Evolutionary conservation across 2,329 filamentous ascomycete genomes (phyloP).

Genomic region (Alternaria sp.): DNA sequence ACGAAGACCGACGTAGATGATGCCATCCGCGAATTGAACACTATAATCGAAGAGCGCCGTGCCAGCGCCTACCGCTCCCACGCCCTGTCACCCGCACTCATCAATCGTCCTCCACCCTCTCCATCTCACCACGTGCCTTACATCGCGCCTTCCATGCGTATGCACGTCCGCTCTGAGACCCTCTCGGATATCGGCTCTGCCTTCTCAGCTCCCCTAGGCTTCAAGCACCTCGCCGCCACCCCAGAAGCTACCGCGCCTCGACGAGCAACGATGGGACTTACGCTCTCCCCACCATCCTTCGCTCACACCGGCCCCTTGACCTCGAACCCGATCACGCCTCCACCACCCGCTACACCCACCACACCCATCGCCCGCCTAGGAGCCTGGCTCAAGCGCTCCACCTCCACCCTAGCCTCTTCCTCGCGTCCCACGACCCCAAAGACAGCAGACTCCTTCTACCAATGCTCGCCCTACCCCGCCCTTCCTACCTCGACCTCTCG

Average conservation of each 20-base stretch:
- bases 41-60: conserved; percentile 56
- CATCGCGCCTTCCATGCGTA: conserved; percentile 53
- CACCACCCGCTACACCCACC: conserved; percentile 41
- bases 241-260: conserved; percentile 14
- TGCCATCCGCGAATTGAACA: conserved; percentile 57
- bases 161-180: conserved; percentile 56
- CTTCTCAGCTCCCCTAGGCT: conserved; percentile 50
- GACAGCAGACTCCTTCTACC: conserved; percentile 36
- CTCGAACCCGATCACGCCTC: conserved; percentile 46
- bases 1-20: conserved; percentile 51
- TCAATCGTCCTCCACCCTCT: conserved; percentile 39
- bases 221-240: conserved; percentile 33
- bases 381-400: conserved; percentile 46
- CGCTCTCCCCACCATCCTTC: conserved; percentile 30
- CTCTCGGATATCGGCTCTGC: conserved; percentile 57
- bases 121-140: conserved; percentile 54
- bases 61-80: conserved; percentile 45
- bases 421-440: conserved; percentile 17
- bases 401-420: conserved; percentile 29
- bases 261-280: conserved; percentile 31
- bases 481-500: conserved; percentile 14
- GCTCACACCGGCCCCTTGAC: conserved; percentile 36
- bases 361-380: conserved; percentile 42
- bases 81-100: conserved; percentile 34
- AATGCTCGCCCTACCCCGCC: conserved; percentile 25